phyloP scores from a whole-genome alignment of 108 stramenopile genomes.

The Nitzschia inconspicua region DNA sequence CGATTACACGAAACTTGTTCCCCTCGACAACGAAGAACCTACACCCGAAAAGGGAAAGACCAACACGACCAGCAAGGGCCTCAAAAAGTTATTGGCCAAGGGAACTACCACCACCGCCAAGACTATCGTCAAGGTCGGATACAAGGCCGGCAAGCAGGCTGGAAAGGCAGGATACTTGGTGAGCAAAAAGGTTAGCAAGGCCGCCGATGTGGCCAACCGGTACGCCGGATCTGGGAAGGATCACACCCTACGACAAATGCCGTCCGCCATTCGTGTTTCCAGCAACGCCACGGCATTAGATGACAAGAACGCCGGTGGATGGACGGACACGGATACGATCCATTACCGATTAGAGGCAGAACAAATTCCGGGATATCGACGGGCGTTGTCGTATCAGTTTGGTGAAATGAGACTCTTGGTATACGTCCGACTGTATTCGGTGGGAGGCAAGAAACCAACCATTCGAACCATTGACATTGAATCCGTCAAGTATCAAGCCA shows the following conservation, averaged over 20 bases:
- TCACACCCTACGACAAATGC: constrained; percentile 11
- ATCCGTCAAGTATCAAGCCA: constrained; percentile 35
- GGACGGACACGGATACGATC: constrained; percentile 29
- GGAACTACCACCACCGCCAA: constrained; percentile 2
- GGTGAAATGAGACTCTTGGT: constrained; percentile 70
- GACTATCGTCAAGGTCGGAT: not conserved
- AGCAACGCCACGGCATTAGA: not conserved
- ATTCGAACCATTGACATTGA: constrained; percentile 21
- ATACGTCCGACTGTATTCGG: no score
- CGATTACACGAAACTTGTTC: no score
- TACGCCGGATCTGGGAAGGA: constrained; percentile 15
- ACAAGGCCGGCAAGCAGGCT: constrained; percentile 3
- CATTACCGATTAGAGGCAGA: constrained; percentile 29
- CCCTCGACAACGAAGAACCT: not conserved
- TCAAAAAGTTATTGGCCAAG: constrained; percentile 9
- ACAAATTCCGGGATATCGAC: constrained; percentile 34
- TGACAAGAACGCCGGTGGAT: not conserved
- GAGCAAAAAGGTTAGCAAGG: constrained; percentile 1
- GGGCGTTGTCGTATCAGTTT: constrained; percentile 41
- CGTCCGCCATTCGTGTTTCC: not conserved
- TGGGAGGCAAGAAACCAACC: constrained; percentile 6
- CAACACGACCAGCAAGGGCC: not conserved
- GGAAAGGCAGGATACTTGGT: not conserved
- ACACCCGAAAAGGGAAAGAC: not conserved
- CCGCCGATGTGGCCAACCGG: constrained; percentile 1